Base-by-base conservation (phyloP, 78 protist species). In the Speleostelium caveatum region DNA sequence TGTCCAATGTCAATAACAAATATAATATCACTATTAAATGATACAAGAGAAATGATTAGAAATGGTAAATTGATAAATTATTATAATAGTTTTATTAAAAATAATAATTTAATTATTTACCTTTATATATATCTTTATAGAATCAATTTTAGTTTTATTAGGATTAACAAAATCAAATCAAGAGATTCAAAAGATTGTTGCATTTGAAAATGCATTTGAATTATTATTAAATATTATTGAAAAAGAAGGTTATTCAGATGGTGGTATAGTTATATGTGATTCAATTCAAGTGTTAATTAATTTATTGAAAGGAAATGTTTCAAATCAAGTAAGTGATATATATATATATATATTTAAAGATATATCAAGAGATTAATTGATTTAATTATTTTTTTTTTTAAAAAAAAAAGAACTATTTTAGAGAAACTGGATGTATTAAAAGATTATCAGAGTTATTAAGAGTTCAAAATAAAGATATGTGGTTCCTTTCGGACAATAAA, bases 121-220 rank as follows among this genome's bases (percentile, higher is more conserved):
- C n/a, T 38, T 21, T 38, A 4, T 66, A 38, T 3, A 36, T 3
- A 30, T 17, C 5, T 38, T 7, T 66, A 35, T 16, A 68, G 75
- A 83, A 55, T 42, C 76, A 32, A 55, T 88, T 30, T 36, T 88
- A 30, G 66, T 88, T 56, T 45, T 88, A 22, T 26, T 49, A 2
- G 87, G 75, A 24, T 61, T 88, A 7, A 78, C 86, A 33, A 65
- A 49, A 49, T 88, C 94, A 21, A 78, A 76, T 45, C 94, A 88
- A 53, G 94, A 88, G 42, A 69, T 88, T 36, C 94, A 88, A 73
- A 88, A 88, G 87, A 88, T 88, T 59, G 68, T 88, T 26, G 94
- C 94, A 22, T 88, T 88, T 73, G 94, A 75, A 22, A 73, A 85
- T 63, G 94, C 77, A 30, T 88, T 88, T 51, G 94, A 88, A 59